Percentiles rank a stretch among this genome's conserved stretches.
These are phyloP conservation scores for Olyra latifolia DNA, from an alignment of 176 grass and related monocot genomes.

Conservation along the genomic window DNA sequence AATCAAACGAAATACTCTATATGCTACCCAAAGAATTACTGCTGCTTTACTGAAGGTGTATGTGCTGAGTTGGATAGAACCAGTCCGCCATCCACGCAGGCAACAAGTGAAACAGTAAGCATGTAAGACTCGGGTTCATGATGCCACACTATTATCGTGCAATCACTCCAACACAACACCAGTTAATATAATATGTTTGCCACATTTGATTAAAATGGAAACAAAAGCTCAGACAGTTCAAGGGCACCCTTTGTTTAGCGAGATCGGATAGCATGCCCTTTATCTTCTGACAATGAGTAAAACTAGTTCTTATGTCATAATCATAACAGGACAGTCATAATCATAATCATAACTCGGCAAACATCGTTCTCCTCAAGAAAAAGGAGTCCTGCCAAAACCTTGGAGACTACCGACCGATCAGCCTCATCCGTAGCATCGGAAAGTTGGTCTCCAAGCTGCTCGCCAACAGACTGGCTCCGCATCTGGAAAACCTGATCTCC, in stretches of 20 bases:
- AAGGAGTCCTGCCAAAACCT: too few species aligned
- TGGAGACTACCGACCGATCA: too few species aligned
- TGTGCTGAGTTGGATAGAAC: background rate
- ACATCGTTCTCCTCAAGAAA: too few species aligned
- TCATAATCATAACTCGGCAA: too few species aligned
- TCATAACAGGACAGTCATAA: background rate
- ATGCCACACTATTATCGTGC: background rate
- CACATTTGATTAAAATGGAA: background rate
- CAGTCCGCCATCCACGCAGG: background rate
- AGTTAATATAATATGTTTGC: slow-evolving; percentile 14
- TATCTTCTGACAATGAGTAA: background rate
- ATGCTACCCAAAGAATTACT: background rate
- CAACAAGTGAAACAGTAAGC: slow-evolving; percentile 23
- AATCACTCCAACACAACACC: background rate
- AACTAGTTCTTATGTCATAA: background rate
- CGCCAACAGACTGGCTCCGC: too few species aligned
- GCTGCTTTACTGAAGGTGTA: background rate
- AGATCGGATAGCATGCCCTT: too few species aligned
- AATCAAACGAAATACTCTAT: background rate
- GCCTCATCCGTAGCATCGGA: too few species aligned
- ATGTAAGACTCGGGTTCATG: background rate
- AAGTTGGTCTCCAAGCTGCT: too few species aligned
- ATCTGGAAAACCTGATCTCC: too few species aligned
- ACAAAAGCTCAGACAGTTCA: background rate
- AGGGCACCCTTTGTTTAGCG: background rate